Evolutionary conservation across 2,329 filamentous ascomycete genomes (phyloP).

Genomic region (Stagonosporopsis chrysanthemi): DNA sequence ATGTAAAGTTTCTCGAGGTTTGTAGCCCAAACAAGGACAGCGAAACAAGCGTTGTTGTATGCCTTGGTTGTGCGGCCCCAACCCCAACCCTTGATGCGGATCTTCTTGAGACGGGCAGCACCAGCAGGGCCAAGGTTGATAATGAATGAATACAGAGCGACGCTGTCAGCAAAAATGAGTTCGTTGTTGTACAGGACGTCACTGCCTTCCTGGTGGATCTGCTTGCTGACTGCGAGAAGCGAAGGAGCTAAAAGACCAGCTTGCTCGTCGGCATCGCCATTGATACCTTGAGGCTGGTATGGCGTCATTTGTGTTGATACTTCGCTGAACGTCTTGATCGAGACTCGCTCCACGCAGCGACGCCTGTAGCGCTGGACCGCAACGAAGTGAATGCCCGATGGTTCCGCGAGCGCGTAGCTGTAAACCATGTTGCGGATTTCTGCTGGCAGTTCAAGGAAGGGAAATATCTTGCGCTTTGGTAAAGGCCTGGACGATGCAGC

Average conservation of each 20-base stretch:
- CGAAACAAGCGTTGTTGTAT: constrained; percentile 47
- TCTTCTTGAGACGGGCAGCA: constrained; percentile 31
- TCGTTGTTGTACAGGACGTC: constrained; percentile 42
- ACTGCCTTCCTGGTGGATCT: constrained; percentile 37
- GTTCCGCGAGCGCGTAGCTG: constrained; percentile 35
- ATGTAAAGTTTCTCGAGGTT: constrained; percentile 40
- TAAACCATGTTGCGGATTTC: constrained; percentile 49
- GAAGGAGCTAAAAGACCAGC: constrained; percentile 28
- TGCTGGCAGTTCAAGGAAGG: constrained; percentile 44
- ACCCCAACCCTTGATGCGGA: constrained; percentile 39
- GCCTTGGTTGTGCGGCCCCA: constrained; percentile 34
- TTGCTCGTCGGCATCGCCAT: constrained; percentile 16
- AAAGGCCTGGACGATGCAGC: constrained; percentile 30
- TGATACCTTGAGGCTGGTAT: constrained; percentile 13
- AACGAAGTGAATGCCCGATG: constrained; percentile 36
- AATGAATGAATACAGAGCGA: constrained; percentile 44
- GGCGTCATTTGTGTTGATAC: neutral
- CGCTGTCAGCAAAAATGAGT: constrained; percentile 36
- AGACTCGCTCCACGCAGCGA: constrained; percentile 37
- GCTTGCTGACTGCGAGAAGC: constrained; percentile 40
- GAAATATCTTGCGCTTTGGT: constrained; percentile 44
- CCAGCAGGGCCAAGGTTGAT: constrained; percentile 39
- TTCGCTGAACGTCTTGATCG: constrained; percentile 4
- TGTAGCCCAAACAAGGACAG: constrained; percentile 36
- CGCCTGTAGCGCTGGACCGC: constrained; percentile 36